A percentile compares a stretch with the other conserved stretches of the same genome.
Evolutionary conservation across 352 stramenopile genomes (phyloP).

Genomic region (Phytophthora syringae): DNA sequence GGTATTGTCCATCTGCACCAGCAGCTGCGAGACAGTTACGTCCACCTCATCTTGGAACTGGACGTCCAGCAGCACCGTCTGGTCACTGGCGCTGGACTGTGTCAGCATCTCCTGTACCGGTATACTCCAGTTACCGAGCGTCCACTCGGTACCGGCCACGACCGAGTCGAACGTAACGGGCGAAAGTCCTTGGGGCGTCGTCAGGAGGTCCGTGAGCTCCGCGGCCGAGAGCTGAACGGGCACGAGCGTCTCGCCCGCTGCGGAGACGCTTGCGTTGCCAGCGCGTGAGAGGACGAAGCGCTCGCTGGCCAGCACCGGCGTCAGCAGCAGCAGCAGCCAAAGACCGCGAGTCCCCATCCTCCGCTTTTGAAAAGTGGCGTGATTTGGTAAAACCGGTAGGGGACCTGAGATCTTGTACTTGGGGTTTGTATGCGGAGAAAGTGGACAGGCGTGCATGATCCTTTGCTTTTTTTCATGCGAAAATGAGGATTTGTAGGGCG

Average conservation of each 20-base stretch:
- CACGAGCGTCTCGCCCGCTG: conserved; percentile 20
- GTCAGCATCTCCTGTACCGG: conserved; percentile 26
- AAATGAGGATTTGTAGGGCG: conserved; percentile 25
- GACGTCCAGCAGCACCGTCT: conserved; percentile 32
- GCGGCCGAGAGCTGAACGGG: conserved; percentile 29
- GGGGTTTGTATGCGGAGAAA: conserved; percentile 16
- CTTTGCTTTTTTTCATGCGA: conserved; percentile 32
- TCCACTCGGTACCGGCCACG: conserved; percentile 32
- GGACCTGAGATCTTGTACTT: conserved; percentile 18
- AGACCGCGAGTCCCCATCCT: conserved; percentile 12
- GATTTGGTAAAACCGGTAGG: conserved; percentile 2
- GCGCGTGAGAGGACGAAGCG: conserved; percentile 42
- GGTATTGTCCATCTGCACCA: conserved; percentile 23
- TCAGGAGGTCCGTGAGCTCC: conserved; percentile 17
- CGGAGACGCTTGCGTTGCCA: conserved; percentile 10
- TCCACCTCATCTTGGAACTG: conserved; percentile 30
- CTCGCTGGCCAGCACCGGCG: conserved; percentile 4
- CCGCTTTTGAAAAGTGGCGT: neutral
- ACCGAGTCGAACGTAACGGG: conserved; percentile 32
- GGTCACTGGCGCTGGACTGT: conserved; percentile 2
- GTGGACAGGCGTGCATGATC: conserved; percentile 25
- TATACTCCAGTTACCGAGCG: conserved; percentile 37
- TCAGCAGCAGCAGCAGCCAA: conserved; percentile 12
- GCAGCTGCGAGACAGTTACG: conserved; percentile 24
- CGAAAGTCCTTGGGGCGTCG: conserved; percentile 10